Conservation (phyloP, 257 asterid species). For the Solanum infundibuliforme region DNA sequence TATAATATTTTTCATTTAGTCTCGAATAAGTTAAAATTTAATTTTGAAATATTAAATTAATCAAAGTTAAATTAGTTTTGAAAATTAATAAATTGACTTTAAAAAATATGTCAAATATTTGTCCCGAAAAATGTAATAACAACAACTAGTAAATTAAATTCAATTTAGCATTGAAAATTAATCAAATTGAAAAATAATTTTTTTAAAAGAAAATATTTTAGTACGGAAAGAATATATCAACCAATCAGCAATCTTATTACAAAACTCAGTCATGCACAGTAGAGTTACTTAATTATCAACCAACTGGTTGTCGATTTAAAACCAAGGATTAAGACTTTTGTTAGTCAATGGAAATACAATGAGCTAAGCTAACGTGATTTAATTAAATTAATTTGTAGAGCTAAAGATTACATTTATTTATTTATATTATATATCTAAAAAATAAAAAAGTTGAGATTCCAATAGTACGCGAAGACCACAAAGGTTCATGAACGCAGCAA, state of each 20-base stretch:
- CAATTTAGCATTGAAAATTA: no score
- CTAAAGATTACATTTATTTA: not conserved
- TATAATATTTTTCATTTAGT: no score
- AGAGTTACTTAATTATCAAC: not conserved
- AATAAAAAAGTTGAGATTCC: not conserved
- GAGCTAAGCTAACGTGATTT: not conserved
- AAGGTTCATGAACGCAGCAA: not conserved
- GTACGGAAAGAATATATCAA: no score
- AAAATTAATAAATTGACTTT: no score
- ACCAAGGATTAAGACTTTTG: not conserved
- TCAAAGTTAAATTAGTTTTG: no score
- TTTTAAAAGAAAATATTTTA: no score
- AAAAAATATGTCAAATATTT: no score
- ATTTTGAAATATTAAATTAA: no score
- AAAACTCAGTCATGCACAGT: not conserved
- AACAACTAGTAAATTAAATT: no score
- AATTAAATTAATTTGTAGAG: not conserved
- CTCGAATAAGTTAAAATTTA: no score
- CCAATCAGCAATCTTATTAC: not conserved
- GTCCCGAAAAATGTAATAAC: no score
- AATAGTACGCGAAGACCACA: not conserved
- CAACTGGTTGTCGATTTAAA: not conserved
- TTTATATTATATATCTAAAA: not conserved
- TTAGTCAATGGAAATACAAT: not conserved
- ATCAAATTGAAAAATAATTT: no score